Percentiles rank a stretch among this genome's conserved stretches.
Conservation (phyloP, 2,329 filamentous ascomycete genomes). For the Ascomycota sp. region DNA sequence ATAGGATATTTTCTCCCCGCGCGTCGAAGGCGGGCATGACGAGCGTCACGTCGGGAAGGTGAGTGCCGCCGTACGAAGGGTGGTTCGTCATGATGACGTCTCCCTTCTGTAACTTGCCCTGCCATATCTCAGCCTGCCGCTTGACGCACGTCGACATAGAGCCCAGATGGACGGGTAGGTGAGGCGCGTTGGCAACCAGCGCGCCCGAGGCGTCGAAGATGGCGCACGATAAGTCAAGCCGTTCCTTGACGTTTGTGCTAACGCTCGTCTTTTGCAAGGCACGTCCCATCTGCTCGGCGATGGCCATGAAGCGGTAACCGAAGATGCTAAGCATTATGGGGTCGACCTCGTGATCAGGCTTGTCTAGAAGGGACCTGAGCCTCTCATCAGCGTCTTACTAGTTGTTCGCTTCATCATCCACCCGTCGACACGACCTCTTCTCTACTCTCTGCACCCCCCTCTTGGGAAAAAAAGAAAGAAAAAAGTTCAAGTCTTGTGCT, state of each 20-base stretch:
- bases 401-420: no score
- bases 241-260: conserved; percentile 61
- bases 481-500: not conserved
- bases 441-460: no score
- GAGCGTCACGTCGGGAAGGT: conserved; percentile 18
- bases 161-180: conserved; percentile 56
- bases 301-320: conserved; percentile 64
- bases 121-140: conserved; percentile 50
- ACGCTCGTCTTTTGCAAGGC: conserved; percentile 64
- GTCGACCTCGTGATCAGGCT: conserved; percentile 1
- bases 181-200: conserved; percentile 55
- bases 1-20: conserved; percentile 17
- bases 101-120: conserved; percentile 15
- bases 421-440: no score
- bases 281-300: conserved; percentile 67
- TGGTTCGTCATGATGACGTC: conserved; percentile 18
- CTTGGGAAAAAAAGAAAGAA: not conserved
- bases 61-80: conserved; percentile 15
- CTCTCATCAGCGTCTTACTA: no score
- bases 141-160: conserved; percentile 64
- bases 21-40: conserved; percentile 15
- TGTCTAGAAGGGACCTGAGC: no score
- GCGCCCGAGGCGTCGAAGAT: conserved; percentile 57
- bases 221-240: conserved; percentile 64
- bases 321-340: conserved; percentile 62